Conservation (phyloP, 306 rosid species). For the Rubus parviflorus region DNA sequence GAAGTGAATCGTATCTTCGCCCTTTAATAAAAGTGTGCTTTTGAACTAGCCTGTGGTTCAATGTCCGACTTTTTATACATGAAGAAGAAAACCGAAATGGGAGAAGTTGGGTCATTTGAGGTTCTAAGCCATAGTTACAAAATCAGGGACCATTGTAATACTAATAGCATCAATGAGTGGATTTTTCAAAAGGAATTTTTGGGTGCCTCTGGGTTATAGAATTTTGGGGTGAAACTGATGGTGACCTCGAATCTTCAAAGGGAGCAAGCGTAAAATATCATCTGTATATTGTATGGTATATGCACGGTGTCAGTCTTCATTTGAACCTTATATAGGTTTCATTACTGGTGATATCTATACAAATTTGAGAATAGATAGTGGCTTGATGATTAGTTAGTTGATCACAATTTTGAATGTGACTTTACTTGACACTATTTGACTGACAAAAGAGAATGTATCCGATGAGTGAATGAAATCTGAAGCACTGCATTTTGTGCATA, state of each 20-base stretch:
- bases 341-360: slow-evolving; percentile 3
- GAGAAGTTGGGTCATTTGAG: slow-evolving; percentile 17
- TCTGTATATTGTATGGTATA: slow-evolving; percentile 3
- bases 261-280: slow-evolving; percentile 17
- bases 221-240: slow-evolving; percentile 21
- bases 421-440: slow-evolving; percentile 1
- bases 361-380: slow-evolving; percentile 10
- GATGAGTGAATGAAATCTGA: not conserved
- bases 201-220: slow-evolving; percentile 14
- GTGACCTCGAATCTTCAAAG: slow-evolving; percentile 22
- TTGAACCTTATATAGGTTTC: slow-evolving; percentile 13
- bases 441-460: slow-evolving; percentile 8
- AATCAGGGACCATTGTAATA: slow-evolving; percentile 9
- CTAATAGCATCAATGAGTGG: slow-evolving; percentile 21
- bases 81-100: slow-evolving; percentile 17
- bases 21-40: slow-evolving; percentile 40
- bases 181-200: slow-evolving; percentile 20
- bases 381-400: slow-evolving; percentile 1
- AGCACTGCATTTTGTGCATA: not conserved
- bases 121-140: slow-evolving; percentile 17
- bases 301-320: not conserved
- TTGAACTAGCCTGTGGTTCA: slow-evolving; percentile 20
- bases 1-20: slow-evolving; percentile 71
- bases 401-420: slow-evolving; percentile 2
- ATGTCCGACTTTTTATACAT: slow-evolving; percentile 11